A percentile compares a stretch with the other conserved stretches of the same genome.
phyloP scores from a whole-genome alignment of 129 eudicot species.

The Arctium minus region DNA sequence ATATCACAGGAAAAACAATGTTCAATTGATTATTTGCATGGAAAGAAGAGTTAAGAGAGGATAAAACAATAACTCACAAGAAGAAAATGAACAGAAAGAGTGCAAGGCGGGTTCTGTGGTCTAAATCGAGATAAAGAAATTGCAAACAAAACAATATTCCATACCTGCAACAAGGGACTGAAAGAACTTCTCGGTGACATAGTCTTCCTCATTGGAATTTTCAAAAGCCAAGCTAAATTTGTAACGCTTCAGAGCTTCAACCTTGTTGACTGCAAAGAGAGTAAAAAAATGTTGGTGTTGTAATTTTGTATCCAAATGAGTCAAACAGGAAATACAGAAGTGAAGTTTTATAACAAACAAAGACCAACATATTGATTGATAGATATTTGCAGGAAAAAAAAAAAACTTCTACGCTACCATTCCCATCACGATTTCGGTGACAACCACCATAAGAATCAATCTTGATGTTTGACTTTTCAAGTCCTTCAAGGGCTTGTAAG shows the following conservation, averaged over 20 bases:
- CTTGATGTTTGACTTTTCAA: conserved; percentile 60
- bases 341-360: not conserved
- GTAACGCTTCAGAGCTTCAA: conserved; percentile 74
- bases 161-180: conserved; percentile 99
- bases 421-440: conserved; percentile 84
- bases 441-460: conserved; percentile 95
- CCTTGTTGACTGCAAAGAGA: conserved; percentile 71
- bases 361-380: not conserved
- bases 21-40: not conserved
- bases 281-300: not conserved
- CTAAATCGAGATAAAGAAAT: not conserved
- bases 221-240: conserved; percentile 96
- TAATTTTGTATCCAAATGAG: conserved; percentile 5
- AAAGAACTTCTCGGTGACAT: conserved; percentile 91
- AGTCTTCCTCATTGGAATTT: conserved; percentile 95
- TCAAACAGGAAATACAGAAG: not conserved
- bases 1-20: too few relatives aligned
- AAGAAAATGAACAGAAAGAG: not conserved
- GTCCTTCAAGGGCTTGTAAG: conserved; percentile 83
- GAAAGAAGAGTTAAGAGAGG: not conserved
- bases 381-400: not conserved
- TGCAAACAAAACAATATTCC: not conserved
- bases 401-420: conserved; percentile 37
- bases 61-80: not conserved
- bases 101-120: conserved; percentile 1